Conservation (phyloP, 768 basidiomycete species). For the Suillus weaverae region DNA sequence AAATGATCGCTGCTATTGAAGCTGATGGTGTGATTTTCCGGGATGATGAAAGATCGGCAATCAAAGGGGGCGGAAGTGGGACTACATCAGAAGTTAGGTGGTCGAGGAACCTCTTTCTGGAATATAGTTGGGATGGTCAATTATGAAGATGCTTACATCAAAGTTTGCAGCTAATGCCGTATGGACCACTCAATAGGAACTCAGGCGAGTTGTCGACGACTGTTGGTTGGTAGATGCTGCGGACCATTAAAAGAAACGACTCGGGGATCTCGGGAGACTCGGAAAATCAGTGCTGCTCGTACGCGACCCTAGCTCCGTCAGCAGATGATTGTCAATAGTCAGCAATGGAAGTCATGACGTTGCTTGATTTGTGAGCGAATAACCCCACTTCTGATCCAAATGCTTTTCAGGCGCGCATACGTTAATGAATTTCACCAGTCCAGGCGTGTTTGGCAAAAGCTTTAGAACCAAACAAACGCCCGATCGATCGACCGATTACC, state of each 20-base stretch:
- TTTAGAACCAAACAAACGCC: constrained; percentile 11
- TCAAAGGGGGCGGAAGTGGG: constrained; percentile 43
- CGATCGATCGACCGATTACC: neutral
- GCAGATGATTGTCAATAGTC: neutral
- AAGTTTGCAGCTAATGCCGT: neutral
- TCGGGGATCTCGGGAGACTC: neutral
- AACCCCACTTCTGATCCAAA: neutral
- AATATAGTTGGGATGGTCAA: constrained; percentile 78
- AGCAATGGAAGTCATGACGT: neutral
- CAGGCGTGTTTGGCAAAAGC: constrained; percentile 10
- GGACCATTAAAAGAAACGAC: neutral
- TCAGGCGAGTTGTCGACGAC: neutral
- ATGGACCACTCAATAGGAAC: neutral
- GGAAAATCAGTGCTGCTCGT: neutral
- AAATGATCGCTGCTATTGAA: constrained; percentile 80
- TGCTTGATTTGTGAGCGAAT: neutral
- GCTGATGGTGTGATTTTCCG: constrained; percentile 67
- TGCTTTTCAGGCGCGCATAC: neutral
- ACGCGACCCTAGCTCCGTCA: neutral
- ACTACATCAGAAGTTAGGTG: constrained; percentile 65
- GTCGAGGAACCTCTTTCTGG: constrained; percentile 66
- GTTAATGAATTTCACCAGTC: constrained; percentile 4
- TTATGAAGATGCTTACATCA: constrained; percentile 12
- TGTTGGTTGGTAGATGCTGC: neutral
- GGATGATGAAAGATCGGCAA: constrained; percentile 56